These are phyloP conservation scores for Acer negundo DNA, from an alignment of 345 rosid species.

Conservation along the genomic window DNA sequence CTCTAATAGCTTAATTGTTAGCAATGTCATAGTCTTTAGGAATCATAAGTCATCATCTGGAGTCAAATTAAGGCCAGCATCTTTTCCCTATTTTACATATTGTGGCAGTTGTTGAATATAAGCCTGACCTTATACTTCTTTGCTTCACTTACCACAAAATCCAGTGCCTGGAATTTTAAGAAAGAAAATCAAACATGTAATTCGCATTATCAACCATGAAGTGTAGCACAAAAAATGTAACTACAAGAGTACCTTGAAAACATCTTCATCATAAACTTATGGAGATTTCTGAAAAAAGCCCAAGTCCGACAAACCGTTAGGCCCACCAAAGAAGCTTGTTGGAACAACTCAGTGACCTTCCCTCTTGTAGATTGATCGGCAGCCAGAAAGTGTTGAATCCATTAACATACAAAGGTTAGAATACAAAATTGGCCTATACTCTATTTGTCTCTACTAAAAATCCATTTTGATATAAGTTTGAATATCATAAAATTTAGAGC, in stretches of 20 bases:
- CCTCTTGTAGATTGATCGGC: slow-evolving; percentile 88
- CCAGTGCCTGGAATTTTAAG: slow-evolving; percentile 89
- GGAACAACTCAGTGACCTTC: slow-evolving; percentile 78
- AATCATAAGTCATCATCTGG: slow-evolving; percentile 91
- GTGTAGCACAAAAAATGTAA: too few relatives aligned
- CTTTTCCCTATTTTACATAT: slow-evolving; percentile 93
- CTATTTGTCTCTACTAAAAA: too few relatives aligned
- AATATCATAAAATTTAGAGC: background rate
- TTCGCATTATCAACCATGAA: too few relatives aligned
- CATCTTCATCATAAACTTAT: slow-evolving; percentile 83
- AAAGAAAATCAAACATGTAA: too few relatives aligned
- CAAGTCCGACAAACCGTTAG: slow-evolving; percentile 93
- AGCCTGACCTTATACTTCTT: slow-evolving; percentile 88
- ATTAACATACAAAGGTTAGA: slow-evolving; percentile 77
- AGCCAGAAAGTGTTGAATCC: slow-evolving; percentile 97
- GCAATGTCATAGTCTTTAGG: too few relatives aligned
- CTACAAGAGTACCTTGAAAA: slow-evolving; percentile 93
- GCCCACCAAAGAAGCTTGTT: slow-evolving; percentile 86
- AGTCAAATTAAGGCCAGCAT: slow-evolving; percentile 82
- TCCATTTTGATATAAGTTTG: background rate
- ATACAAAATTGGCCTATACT: too few relatives aligned
- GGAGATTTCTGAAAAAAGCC: slow-evolving; percentile 96
- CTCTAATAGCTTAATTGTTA: too few relatives aligned
- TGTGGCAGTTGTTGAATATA: slow-evolving; percentile 83
- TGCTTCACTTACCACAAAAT: slow-evolving; percentile 93